These are phyloP conservation scores for Musa acuminata DNA, from an alignment of 176 grass and related monocot species.

Conservation along the genomic window DNA sequence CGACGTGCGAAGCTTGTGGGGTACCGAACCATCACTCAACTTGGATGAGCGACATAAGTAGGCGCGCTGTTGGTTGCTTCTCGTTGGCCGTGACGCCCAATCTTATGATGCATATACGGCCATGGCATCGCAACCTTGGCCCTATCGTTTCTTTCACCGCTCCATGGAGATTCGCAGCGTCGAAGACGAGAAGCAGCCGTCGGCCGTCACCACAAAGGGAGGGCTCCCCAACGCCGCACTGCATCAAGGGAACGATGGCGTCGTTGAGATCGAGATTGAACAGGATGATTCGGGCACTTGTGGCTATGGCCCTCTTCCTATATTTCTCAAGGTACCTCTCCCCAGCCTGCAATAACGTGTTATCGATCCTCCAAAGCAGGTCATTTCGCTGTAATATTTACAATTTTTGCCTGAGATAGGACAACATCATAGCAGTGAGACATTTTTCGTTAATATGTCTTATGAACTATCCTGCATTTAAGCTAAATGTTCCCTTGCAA, in stretches of 20 bases:
- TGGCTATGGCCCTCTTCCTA: conserved; percentile 67
- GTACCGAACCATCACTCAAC: background rate
- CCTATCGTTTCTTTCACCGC: background rate
- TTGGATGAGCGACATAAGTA: background rate
- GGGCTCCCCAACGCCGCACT: background rate
- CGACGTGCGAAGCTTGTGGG: background rate
- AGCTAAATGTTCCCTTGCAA: background rate
- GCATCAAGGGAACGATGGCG: conserved; percentile 15
- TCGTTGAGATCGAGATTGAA: conserved; percentile 33
- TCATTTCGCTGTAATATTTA: background rate
- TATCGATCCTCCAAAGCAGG: background rate
- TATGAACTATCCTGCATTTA: background rate
- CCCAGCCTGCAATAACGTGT: background rate
- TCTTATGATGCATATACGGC: background rate
- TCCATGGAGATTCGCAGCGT: conserved; percentile 45
- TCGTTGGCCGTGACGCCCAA: background rate
- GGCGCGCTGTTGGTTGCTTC: background rate
- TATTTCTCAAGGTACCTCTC: conserved; percentile 68
- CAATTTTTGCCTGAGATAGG: background rate
- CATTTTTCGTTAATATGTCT: background rate
- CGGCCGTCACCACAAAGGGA: conserved; percentile 20
- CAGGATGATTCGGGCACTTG: conserved; percentile 26
- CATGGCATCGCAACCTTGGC: background rate
- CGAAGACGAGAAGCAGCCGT: conserved; percentile 32
- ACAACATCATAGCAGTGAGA: too few relatives aligned